Conservation (phyloP, 2,329 filamentous ascomycete genomes). For the Trichophaea hybrida region DNA sequence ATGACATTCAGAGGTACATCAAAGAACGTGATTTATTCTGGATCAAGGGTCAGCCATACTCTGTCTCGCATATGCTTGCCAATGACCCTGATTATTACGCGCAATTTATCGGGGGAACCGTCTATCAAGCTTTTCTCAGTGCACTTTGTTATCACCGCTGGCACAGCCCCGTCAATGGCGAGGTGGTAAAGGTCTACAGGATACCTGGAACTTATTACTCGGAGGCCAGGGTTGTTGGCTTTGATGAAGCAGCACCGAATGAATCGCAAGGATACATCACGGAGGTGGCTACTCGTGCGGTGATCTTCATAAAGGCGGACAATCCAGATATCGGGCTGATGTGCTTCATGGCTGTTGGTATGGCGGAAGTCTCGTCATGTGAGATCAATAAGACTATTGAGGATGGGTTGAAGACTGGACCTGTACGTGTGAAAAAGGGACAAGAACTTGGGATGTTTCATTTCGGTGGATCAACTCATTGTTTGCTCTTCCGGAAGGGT, state of each 20-base stretch:
- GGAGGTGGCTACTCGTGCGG: slow-evolving; percentile 50
- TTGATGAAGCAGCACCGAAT: slow-evolving; percentile 27
- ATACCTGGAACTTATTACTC: slow-evolving; percentile 54
- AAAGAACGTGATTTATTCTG: slow-evolving; percentile 49
- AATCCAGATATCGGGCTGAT: slow-evolving; percentile 53
- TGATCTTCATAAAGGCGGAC: slow-evolving; percentile 58
- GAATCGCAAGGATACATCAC: slow-evolving; percentile 52
- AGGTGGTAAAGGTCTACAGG: slow-evolving; percentile 43
- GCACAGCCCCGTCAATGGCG: slow-evolving; percentile 54
- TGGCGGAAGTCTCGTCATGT: slow-evolving; percentile 63
- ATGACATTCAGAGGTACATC: slow-evolving; percentile 38
- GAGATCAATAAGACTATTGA: no score
- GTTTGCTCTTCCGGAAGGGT: slow-evolving; percentile 48
- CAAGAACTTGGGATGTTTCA: slow-evolving; percentile 67
- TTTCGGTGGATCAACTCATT: slow-evolving; percentile 59
- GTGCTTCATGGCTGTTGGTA: slow-evolving; percentile 56
- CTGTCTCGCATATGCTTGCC: slow-evolving; percentile 47
- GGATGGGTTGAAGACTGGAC: slow-evolving; percentile 54
- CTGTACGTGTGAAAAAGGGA: slow-evolving; percentile 52
- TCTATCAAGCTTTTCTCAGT: slow-evolving; percentile 58
- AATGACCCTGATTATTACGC: slow-evolving; percentile 40
- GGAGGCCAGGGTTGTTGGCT: slow-evolving; percentile 38
- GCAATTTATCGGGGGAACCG: slow-evolving; percentile 47
- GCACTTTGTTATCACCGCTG: slow-evolving; percentile 57
- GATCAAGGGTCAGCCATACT: slow-evolving; percentile 56